phyloP scores from a whole-genome alignment of 2,329 filamentous ascomycete species.

The Aspergillus jensenii region DNA sequence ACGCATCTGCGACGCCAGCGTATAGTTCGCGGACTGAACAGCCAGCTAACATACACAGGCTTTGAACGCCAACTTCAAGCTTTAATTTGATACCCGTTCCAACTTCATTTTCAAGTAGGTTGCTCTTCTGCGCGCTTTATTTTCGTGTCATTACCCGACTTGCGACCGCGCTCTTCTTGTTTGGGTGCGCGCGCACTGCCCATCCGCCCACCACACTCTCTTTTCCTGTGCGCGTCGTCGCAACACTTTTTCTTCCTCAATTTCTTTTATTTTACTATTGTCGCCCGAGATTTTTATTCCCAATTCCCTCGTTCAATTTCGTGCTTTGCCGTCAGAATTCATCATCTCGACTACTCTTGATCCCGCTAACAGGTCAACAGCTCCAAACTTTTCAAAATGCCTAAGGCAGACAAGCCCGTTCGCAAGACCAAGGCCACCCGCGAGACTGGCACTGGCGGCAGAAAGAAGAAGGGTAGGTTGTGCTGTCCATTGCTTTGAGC shows the following conservation, averaged over 20 bases:
- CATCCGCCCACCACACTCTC: conserved; percentile 10
- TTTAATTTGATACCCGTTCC: conserved; percentile 11
- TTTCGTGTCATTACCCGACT: conserved; percentile 19
- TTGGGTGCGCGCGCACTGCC: conserved; percentile 20
- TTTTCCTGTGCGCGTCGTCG: conserved; percentile 12
- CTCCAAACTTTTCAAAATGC: conserved; percentile 54
- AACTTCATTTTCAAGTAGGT: conserved; percentile 18
- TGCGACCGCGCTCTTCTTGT: conserved; percentile 23
- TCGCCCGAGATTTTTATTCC: conserved; percentile 10
- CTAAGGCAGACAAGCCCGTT: conserved; percentile 63
- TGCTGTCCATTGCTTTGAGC: neutral
- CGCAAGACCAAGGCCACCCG: conserved; percentile 60
- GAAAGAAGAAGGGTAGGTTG: conserved; percentile 70
- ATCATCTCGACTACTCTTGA: neutral
- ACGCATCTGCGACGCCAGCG: conserved; percentile 20
- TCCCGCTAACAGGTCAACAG: conserved; percentile 12
- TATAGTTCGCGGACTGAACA: conserved; percentile 21
- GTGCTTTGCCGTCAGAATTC: neutral
- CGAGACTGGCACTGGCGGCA: conserved; percentile 40
- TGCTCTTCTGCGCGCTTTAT: conserved; percentile 17
- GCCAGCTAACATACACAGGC: conserved; percentile 15
- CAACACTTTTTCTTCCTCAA: conserved; percentile 1
- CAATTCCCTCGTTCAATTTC: conserved; percentile 4
- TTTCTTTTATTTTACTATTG: conserved; percentile 14
- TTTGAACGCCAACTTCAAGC: conserved; percentile 12